Evolutionary conservation across 148 eudicot genomes (phyloP).

Genomic region (Camellia granthamiana): DNA sequence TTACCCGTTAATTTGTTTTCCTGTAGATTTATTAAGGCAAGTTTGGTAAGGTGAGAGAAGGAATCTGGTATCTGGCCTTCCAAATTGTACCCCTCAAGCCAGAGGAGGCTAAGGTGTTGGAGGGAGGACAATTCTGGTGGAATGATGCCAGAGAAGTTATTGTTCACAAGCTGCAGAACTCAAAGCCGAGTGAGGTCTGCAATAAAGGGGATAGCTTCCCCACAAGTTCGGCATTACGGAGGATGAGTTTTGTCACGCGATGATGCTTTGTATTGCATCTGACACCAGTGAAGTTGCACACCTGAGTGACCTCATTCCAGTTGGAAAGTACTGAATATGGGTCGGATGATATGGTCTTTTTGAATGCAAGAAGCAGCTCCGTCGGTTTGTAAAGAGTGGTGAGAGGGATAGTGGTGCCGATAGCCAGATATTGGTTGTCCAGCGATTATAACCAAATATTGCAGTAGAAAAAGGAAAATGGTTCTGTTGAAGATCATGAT

Average conservation of each 20-base stretch:
- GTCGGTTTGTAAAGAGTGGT: conserved; percentile 29
- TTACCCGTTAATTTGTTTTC: conserved; percentile 25
- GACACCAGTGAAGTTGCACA: conserved; percentile 35
- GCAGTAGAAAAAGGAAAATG: conserved; percentile 15
- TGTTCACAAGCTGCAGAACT: conserved; percentile 16
- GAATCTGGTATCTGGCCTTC: conserved; percentile 32
- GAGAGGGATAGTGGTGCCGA: background rate
- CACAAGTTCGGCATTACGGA: conserved; percentile 17
- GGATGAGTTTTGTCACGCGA: conserved; percentile 24
- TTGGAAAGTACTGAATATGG: conserved; percentile 25
- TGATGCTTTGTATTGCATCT: conserved; percentile 19
- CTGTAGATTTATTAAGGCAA: conserved; percentile 11
- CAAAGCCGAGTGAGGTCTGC: conserved; percentile 33
- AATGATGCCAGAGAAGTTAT: conserved; percentile 25
- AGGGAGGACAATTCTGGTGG: conserved; percentile 27
- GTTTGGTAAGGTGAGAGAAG: conserved; percentile 12
- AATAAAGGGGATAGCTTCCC: conserved; percentile 33
- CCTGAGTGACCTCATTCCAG: conserved; percentile 32
- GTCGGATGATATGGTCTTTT: conserved; percentile 16
- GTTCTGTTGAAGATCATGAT: conserved; percentile 18
- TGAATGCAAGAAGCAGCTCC: conserved; percentile 35
- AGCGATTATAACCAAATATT: background rate
- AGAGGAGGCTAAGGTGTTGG: conserved; percentile 16
- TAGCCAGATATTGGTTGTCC: conserved; percentile 7
- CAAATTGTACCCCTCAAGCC: conserved; percentile 25